Evolutionary conservation across 352 stramenopile genomes (phyloP), one percentile per base, ranked within the genome.

Genomic region (Pythium rhizo-oryzae): DNA sequence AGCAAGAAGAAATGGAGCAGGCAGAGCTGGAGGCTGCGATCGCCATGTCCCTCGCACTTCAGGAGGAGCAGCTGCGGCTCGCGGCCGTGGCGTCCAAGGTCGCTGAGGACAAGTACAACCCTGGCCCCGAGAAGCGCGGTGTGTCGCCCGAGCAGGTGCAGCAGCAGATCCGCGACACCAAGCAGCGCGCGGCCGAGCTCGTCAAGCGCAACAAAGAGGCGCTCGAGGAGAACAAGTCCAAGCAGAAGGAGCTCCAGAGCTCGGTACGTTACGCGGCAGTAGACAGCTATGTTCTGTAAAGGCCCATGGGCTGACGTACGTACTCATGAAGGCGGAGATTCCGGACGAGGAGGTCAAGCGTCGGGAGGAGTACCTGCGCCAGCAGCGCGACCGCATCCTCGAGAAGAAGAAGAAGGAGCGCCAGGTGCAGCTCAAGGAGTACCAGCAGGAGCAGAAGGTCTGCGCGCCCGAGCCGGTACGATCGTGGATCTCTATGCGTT

Each of bases 1-100:
- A 93, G 69, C 80, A 93, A 59, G 87, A 96, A 62, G 87, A 94
- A 70, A 91, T 93, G 78, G 87, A 95, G 60, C 82, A 93, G 62
- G 85, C 87, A 16, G 84, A 95, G 62, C 71, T 95, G 11, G 85
- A 95, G 55, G 78, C 77, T 4, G 85, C 83, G 30, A 87, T 93
- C n/a, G 83, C 84, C 49, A 87, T 95, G 72, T 91, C 80, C 33
- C 83, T 92, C 44, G 79, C 76, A 2, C 71, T 93, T 19, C 85
- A 95, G 60, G 75, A 80, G 28, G 84, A 94, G 67, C 80, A 91
- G 62, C 56, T 90, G 18, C 80, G 85, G 1, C 74, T 88, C 25
- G 72, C 78, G 53, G 82, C 73, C 0, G 77, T 90, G 25, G 73
- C 79, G 11, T 71, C 75, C 16, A 91, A 93, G 57, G 65, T 72